Evolutionary conservation across 306 rosid genomes (phyloP).

Genomic region (Trifolium fragiferum): DNA sequence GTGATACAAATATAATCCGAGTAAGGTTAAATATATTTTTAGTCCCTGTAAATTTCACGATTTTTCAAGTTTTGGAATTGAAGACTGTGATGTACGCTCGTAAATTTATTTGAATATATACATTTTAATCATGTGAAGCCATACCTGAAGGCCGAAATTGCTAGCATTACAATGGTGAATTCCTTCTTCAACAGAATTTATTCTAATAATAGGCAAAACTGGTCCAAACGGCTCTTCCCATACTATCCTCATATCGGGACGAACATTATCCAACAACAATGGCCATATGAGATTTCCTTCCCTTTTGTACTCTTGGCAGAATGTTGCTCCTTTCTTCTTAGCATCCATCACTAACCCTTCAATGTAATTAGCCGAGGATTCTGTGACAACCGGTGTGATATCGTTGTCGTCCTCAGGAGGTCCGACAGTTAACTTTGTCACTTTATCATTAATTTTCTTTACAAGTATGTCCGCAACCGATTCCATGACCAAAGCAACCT

Average conservation of each 20-base stretch:
- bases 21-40: too few species aligned
- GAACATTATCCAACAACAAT: constrained; percentile 71
- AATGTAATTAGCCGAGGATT: constrained; percentile 78
- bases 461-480: constrained; percentile 76
- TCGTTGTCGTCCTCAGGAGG: constrained; percentile 74
- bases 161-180: constrained; percentile 91
- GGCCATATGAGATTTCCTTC: constrained; percentile 96
- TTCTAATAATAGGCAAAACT: constrained; percentile 76
- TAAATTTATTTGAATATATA: too few species aligned
- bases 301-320: constrained; percentile 79
- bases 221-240: constrained; percentile 98
- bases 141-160: constrained; percentile 75
- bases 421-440: constrained; percentile 75
- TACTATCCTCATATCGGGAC: constrained; percentile 90
- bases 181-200: constrained; percentile 82
- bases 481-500: constrained; percentile 83
- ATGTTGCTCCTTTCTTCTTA: constrained; percentile 78
- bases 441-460: constrained; percentile 66
- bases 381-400: constrained; percentile 80
- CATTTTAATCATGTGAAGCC: neutral
- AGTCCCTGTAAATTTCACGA: too few species aligned
- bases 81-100: too few species aligned
- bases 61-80: too few species aligned
- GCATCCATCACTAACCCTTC: constrained; percentile 86
- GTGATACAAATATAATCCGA: too few species aligned